Percentiles rank a stretch among this genome's conserved stretches.
Conservation (phyloP, 2,329 filamentous ascomycete species). For the Penicillium sp. region DNA sequence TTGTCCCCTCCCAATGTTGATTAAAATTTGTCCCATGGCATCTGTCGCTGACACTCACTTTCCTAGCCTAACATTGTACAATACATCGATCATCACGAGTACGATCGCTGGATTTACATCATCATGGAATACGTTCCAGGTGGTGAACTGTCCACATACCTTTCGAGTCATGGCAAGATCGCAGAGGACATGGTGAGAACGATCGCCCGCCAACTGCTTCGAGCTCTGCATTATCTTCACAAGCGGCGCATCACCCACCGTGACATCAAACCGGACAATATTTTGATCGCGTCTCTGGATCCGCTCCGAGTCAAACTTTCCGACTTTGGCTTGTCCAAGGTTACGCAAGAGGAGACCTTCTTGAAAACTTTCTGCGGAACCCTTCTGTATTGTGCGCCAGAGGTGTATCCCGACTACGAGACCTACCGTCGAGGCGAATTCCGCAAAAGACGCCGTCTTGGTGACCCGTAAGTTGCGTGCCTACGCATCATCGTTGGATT, state of each 20-base stretch:
- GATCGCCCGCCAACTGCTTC: slow-evolving; percentile 64
- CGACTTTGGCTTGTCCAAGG: slow-evolving; percentile 94
- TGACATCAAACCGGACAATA: slow-evolving; percentile 99
- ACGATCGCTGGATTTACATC: slow-evolving; percentile 77
- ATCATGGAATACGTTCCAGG: slow-evolving; percentile 89
- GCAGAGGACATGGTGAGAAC: slow-evolving; percentile 62
- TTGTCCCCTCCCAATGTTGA: background rate
- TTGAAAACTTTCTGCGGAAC: slow-evolving; percentile 96
- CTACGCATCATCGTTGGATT: background rate
- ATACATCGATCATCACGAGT: slow-evolving; percentile 83
- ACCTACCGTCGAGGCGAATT: slow-evolving; percentile 57
- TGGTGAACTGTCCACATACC: slow-evolving; percentile 74
- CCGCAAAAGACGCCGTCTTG: slow-evolving; percentile 56
- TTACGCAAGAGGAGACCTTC: slow-evolving; percentile 86
- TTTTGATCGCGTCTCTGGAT: slow-evolving; percentile 67
- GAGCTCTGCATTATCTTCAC: slow-evolving; percentile 82
- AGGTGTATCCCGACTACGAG: slow-evolving; percentile 81
- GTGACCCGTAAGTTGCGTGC: slow-evolving; percentile 37
- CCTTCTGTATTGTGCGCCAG: slow-evolving; percentile 88
- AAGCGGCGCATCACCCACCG: slow-evolving; percentile 85
- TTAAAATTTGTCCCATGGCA: no score
- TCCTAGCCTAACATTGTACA: slow-evolving; percentile 75
- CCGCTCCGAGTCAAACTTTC: slow-evolving; percentile 85
- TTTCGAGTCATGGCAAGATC: slow-evolving; percentile 58
- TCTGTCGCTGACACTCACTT: slow-evolving; percentile 7